Percentiles rank a stretch among this genome's conserved stretches.
phyloP scores from a whole-genome alignment of 2,329 filamentous ascomycete species.

The Monosporascus sp. region DNA sequence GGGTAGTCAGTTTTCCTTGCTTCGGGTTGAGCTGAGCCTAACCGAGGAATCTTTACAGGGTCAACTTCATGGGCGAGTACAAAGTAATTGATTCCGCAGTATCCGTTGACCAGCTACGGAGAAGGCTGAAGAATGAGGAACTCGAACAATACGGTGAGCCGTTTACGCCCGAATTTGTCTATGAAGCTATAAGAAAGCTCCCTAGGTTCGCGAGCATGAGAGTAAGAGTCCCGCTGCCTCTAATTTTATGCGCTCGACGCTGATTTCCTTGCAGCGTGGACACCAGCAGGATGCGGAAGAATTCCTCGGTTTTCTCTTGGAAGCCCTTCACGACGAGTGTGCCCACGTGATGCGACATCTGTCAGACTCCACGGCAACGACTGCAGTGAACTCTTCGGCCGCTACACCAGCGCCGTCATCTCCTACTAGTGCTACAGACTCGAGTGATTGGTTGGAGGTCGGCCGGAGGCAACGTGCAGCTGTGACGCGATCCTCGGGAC shows the following conservation, averaged over 20 bases:
- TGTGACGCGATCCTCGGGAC: conserved; percentile 79
- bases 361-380: conserved; percentile 20
- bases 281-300: conserved; percentile 98
- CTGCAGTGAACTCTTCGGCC: conserved; percentile 27
- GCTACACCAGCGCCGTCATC: conserved; percentile 34
- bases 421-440: conserved; percentile 36
- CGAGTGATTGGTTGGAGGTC: conserved; percentile 87
- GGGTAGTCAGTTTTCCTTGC: conserved; percentile 32
- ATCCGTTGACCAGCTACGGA: conserved; percentile 67
- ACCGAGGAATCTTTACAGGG: conserved; percentile 46
- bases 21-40: not conserved
- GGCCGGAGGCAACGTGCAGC: conserved; percentile 85
- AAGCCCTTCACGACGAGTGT: conserved; percentile 91
- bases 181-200: conserved; percentile 82
- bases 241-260: not conserved
- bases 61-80: conserved; percentile 94
- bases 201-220: conserved; percentile 90
- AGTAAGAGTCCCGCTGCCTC: conserved; percentile 43
- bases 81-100: conserved; percentile 75
- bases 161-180: conserved; percentile 91
- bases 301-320: conserved; percentile 87
- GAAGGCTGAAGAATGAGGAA: conserved; percentile 73
- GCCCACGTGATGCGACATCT: conserved; percentile 64
- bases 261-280: conserved; percentile 57
- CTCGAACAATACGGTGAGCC: conserved; percentile 86